Base-by-base conservation (phyloP, 2,329 filamentous ascomycete genomes). In the Trichoderma simmonsii region DNA sequence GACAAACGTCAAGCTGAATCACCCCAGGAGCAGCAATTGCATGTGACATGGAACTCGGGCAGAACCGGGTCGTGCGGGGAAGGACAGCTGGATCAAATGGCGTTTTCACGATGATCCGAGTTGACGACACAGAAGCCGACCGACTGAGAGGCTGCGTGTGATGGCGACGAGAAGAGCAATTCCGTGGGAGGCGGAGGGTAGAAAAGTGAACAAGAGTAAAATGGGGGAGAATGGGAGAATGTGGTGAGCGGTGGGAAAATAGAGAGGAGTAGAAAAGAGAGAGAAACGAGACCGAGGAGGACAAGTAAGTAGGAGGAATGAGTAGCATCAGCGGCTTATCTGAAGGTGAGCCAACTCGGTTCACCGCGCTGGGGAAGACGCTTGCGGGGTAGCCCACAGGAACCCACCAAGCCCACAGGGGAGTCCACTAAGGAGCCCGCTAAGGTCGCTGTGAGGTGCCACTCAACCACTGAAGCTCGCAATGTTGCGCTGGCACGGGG, bases 41-140 rank as follows among this genome's bases (percentile, higher is more conserved):
- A 70, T 72, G 71, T 72, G 71, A 72, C 71, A 72, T 72, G 65
- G 71, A 72, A 72, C 71, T 72, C 71, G 71, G 71, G 59, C 66
- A 70, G 67, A 70, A 61, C 71, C 65, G 71, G 71, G 59, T 28
- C 18, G 64, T 65, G 71, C 59, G 66, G 66, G 71, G 54, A 62
- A 39, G 51, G 34, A 24, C 56, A 48, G 63, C 60, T 60, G 15
- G 28, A 34, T 32, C 21, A 32, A 30, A 14, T 32, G 57, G 57
- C 57, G 57, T 32, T 34, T 30, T 7, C 28, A 60, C 18, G 57
- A 60, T 12, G 28, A 60, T 60, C n/a, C 57, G 30, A 6, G n/a
- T 60, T 60, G 28, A 60, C 57, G 63, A 66, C 28, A 21, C 26
- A 0, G 39, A 34, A 34, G 43, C n/a, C 62, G 39, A 28, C 26